Evolutionary conservation across 2,329 filamentous ascomycete species (phyloP), one percentile per base, ranked within the genome.

Genomic region (Botryosphaeria dothidea): DNA sequence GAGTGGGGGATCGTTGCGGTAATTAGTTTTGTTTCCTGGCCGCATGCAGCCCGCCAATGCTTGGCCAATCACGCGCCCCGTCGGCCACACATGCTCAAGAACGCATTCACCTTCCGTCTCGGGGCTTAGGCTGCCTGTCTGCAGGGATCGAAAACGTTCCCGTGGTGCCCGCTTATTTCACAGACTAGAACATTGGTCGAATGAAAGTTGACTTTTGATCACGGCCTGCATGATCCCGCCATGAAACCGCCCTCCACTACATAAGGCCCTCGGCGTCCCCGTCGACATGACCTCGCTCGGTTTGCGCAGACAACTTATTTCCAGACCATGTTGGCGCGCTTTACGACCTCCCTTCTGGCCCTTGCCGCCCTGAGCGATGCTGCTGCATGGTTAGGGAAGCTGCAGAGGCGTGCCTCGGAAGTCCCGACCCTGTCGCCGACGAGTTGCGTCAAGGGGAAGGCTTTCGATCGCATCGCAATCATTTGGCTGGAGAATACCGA

Each of bases 401-500:
- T 34, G 41, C 25, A 60, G 8, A 31, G 21, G 15, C 52, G 52
- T 11, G 52, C 51, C 19, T 23, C 23, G 11, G 51, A 54, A 15
- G 51, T 38, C 13, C n/a, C 51, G 1, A 54, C 51, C 3, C 54
- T 58, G 8, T 43, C 36, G 6, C 54, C 56, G 4, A 23, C 25
- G 9, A 62, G 19, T 21, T 27, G 23, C 5, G 48, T 54, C 27
- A 83, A 86, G 73, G 92, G 92, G 67, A 87, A 89, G 73, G 87
- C 84, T 0, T 93, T 93, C 73, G 85, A 92, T 73, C 87, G 91
- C 17, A 85, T 91, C 67, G 87, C 87, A 64, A 85, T 88, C 65
- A 87, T 93, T 75, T 93, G 89, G 88, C 83, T 92, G 54, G 91
- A 93, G 80, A 93, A 93, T 74, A 91, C 88, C 56, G 83, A 86